A percentile compares a stretch with the other conserved stretches of the same genome.
Conservation (phyloP, 176 grass and related monocot genomes). For the Saccharum spontaneum region DNA sequence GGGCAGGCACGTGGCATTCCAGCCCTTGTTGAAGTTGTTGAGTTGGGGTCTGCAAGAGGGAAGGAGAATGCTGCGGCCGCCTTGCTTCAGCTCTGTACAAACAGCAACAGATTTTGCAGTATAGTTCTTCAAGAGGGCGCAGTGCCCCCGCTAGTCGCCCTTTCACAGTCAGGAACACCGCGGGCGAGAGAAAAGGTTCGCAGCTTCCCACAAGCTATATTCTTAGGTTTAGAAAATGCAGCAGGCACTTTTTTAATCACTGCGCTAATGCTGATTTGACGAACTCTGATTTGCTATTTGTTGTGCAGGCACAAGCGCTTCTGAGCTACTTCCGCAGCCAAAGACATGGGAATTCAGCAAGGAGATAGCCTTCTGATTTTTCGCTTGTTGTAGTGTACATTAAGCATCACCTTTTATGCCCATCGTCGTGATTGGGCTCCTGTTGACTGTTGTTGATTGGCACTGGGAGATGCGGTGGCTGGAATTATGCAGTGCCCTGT, state of each 20-base stretch:
- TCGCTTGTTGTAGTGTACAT: constrained; percentile 44
- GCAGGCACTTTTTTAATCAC: not conserved
- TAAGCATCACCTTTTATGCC: constrained; percentile 11
- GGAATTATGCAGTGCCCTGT: constrained; percentile 13
- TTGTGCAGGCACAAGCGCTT: constrained; percentile 80
- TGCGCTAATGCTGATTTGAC: not conserved
- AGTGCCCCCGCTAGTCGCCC: constrained; percentile 80
- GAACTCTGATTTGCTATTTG: not conserved
- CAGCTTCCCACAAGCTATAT: not conserved
- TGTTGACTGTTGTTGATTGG: constrained; percentile 12
- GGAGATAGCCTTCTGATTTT: constrained; percentile 43
- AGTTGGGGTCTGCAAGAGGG: constrained; percentile 86
- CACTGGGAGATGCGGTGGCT: not conserved
- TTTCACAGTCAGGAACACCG: constrained; percentile 92
- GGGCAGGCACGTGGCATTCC: constrained; percentile 79
- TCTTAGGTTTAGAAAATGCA: constrained; percentile 9
- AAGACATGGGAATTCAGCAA: constrained; percentile 69
- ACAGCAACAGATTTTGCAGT: constrained; percentile 89
- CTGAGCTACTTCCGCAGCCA: constrained; percentile 97
- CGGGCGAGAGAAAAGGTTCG: constrained; percentile 90
- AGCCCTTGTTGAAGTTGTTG: constrained; percentile 90
- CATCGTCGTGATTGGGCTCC: not conserved
- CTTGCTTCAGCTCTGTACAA: constrained; percentile 87
- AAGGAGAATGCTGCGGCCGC: constrained; percentile 94
- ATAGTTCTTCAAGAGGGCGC: constrained; percentile 97